Evolutionary conservation across 1,139 yeast genomes (phyloP), one percentile per base, ranked within the genome.

Genomic region (Pichia inconspicua): DNA sequence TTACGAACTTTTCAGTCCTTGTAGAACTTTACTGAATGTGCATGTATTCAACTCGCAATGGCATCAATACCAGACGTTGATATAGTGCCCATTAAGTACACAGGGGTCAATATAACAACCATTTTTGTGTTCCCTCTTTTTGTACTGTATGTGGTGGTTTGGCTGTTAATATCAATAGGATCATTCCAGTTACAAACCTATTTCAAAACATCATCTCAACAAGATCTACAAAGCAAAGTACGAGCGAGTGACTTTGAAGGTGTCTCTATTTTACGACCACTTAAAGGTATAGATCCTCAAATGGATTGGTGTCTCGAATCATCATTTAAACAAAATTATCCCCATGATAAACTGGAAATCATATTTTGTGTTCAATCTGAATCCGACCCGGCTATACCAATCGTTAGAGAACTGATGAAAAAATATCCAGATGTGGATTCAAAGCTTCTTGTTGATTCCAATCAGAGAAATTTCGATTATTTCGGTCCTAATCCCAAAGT

Each of bases 401-500:
- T 84, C 1, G 80, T 82, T 11, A 55, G 71, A 39, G 58, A 61
- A 12, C 65, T 89, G 22, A 70, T 84, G 14, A 58, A 60, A 0
- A 73, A 71, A 53, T 80, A 81, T 62, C 83, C 88, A 0, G 60
- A 71, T 4, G 70, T 81, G 5, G 81, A 84, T 58, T 75, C 89
- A 22, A 71, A 72, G 48, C 68, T 88, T 6, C 62, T 87, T 51
- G 64, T 84, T 43, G 64, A 72, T 25, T 40, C 47, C 37, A 66
- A 68, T 37, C 55, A 53, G 34, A 28, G 42, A 1, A 68, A 65
- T 37, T 64, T 65, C 35, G 80, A 74, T 48, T 74, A 75, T 56
- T 83, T 70, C 58, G 96, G 96, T 1, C 95, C 95, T 2, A 88
- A 88, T 60, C 97, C 97, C 11, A 88, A 88, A 65, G 86, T 88